Evolutionary conservation across 78 protist species (phyloP).

Genomic region (Chrysochromulina parva): DNA sequence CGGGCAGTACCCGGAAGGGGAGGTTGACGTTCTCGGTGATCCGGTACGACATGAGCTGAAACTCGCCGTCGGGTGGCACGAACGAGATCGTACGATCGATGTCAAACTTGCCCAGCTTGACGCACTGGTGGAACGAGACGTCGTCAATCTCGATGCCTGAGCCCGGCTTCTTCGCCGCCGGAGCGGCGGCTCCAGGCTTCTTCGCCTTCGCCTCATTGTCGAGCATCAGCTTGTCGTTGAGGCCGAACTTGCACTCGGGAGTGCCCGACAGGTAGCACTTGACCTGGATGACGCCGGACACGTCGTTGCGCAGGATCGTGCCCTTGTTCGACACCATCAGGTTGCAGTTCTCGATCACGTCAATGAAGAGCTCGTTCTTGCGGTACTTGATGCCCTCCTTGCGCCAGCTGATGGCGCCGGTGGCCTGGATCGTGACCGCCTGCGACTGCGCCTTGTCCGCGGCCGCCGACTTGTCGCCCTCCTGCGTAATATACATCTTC

Average conservation of each 20-base stretch:
- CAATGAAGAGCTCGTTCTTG: conserved; percentile 90
- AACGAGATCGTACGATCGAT: conserved; percentile 88
- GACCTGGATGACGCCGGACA: conserved; percentile 87
- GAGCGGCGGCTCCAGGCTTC: not conserved
- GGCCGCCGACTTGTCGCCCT: conserved; percentile 22
- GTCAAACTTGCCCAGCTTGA: conserved; percentile 90
- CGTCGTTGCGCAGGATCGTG: conserved; percentile 84
- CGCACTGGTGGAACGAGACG: conserved; percentile 96
- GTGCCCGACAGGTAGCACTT: conserved; percentile 91
- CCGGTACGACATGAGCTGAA: conserved; percentile 96
- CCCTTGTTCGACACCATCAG: conserved; percentile 56
- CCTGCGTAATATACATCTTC: conserved; percentile 82
- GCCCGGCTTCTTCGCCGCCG: not conserved
- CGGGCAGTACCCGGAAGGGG: conserved; percentile 90
- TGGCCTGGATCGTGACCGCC: conserved; percentile 79
- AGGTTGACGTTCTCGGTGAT: conserved; percentile 86
- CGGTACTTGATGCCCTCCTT: conserved; percentile 83
- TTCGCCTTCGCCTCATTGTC: not conserved
- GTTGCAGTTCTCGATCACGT: conserved; percentile 81
- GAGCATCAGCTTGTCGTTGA: conserved; percentile 42
- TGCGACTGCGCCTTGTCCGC: not conserved
- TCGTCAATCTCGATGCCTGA: conserved; percentile 90
- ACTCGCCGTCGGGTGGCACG: conserved; percentile 99
- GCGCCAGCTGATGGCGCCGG: conserved; percentile 89
- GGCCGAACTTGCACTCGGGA: conserved; percentile 98